Evolutionary conservation across 805 yeast species (phyloP), one percentile per base, ranked within the genome.

Genomic region (Wickerhamiella shivajii): DNA sequence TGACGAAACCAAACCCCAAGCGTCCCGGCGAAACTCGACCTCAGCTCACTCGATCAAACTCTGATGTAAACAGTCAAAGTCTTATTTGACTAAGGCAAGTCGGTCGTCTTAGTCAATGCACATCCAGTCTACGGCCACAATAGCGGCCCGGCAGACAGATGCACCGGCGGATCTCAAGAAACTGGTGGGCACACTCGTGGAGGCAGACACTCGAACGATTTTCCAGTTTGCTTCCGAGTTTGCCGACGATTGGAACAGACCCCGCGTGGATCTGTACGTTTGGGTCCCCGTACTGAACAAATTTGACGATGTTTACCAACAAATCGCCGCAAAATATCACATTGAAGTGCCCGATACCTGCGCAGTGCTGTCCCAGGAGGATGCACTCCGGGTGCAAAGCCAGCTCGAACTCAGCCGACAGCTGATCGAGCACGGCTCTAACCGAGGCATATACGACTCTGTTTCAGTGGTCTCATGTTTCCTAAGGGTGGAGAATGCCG

Each of bases 211-310:
- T 3, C 15, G 15, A 5, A 11, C 17, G 29, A 58, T 73, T 2
- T 38, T 40, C 3, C 46, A 55, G 26, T 47, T 72, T 33, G 47
- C 48, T 10, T 40, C n/a, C 40, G 25, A 16, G 16, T 27, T 36
- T 6, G 11, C 17, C 11, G 11, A 15, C 4, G 19, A 34, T 12
- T 74, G 83, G 83, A 66, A 66, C 19, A 57, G 74, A 16, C 75
- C 81, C 6, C 61, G 71, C 39, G 79, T 77, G 23, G 77, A 80
- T 44, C 54, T 87, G 21, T 66, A 66, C 39, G 74, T 74, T 39
- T 85, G 93, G 90, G 68, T 79, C 18, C 67, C 76, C 0, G 71
- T 80, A 1, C 59, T 87, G 44, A 77, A 83, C 52, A 62, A 75
- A 44, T 71, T 85, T 47, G 95, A 85, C 50, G 64, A 60, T 9